Evolutionary conservation across 192 early-diverging fungal species (phyloP), one percentile per base, ranked within the genome.

Genomic region (Polychytrium aggregatum): DNA sequence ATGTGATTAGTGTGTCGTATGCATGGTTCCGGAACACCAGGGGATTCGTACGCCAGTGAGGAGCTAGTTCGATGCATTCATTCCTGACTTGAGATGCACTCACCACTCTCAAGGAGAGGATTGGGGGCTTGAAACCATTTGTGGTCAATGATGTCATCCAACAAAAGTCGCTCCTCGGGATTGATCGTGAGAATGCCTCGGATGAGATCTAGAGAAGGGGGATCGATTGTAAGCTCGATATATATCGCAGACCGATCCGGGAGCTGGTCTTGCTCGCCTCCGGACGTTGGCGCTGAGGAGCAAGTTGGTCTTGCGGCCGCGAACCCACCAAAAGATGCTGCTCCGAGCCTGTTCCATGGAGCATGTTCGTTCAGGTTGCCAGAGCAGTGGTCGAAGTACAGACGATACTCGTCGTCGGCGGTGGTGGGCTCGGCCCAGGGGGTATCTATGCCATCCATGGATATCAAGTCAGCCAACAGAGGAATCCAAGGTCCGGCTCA

Each of bases 381-480:
- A 25, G 59, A 48, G 37, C 64, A 63, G 17, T 54, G 41, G 13
- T 58, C 35, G 16, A 62, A 35, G 45, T 63, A 85, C 33, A 46
- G 28, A n/a, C 61, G 47, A 43, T 76, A 85, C 38, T 83, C 81
- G 13, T 63, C 56, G 48, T 78, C 80, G 28, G 69, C 59, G 20
- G 44, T 44, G 2, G 79, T 79, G 0, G 82, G 82, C 45, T 78
- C 66, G 11, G 68, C 79, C 82, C 82, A 85, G 0, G 81, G 72
- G 1, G 82, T 82, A 42, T 84, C 76, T 79, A 46, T 1, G 17
- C 17, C 8, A 8, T 41, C 18, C 16, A 27, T 30, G 1, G 24
- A 17, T 7, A 10, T 9, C 27, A n/a, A 4, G 52, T 6, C 11
- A n/a, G 7, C 8, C 7, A 28, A 17, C 8, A 2, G 17, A 45